These are phyloP conservation scores for Eucalyptus cloeziana DNA, from an alignment of 345 rosid species.

Conservation along the genomic window DNA sequence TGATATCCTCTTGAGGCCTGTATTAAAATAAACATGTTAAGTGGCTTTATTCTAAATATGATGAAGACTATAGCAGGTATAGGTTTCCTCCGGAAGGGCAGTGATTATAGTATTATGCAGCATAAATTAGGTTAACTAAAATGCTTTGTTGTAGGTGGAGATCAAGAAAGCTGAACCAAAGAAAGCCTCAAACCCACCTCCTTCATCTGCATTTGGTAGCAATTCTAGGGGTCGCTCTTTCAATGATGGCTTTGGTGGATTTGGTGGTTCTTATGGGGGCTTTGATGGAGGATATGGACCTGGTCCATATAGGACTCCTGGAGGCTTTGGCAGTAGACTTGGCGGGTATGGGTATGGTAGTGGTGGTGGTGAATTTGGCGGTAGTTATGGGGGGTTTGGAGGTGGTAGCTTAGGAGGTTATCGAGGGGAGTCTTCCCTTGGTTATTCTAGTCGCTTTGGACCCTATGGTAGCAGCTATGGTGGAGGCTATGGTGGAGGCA, in stretches of 20 bases:
- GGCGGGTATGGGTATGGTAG: slow-evolving; percentile 54
- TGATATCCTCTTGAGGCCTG: not conserved
- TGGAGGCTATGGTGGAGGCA: slow-evolving; percentile 54
- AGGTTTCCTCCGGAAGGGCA: slow-evolving; percentile 17
- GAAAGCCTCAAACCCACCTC: slow-evolving; percentile 91
- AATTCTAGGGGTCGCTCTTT: slow-evolving; percentile 60
- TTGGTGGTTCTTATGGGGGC: slow-evolving; percentile 72
- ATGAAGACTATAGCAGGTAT: slow-evolving; percentile 4
- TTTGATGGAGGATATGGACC: slow-evolving; percentile 39
- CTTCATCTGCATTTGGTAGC: slow-evolving; percentile 67
- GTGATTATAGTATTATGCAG: slow-evolving; percentile 28
- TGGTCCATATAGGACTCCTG: slow-evolving; percentile 40
- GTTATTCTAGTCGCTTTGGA: slow-evolving; percentile 89
- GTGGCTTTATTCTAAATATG: not conserved
- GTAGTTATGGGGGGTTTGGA: slow-evolving; percentile 55
- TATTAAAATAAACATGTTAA: not conserved
- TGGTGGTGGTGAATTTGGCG: slow-evolving; percentile 62
- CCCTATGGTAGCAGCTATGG: slow-evolving; percentile 69
- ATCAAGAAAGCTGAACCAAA: slow-evolving; percentile 99
- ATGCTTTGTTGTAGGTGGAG: slow-evolving; percentile 99
- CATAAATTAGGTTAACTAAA: slow-evolving; percentile 82
- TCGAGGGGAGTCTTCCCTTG: slow-evolving; percentile 64
- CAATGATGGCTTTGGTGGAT: slow-evolving; percentile 62
- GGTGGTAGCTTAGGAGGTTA: slow-evolving; percentile 58
- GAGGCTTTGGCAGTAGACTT: slow-evolving; percentile 40